Evolutionary conservation across 208 protist genomes (phyloP), one percentile per base, ranked within the genome.

Genomic region (Trypanosomatidae sp.): DNA sequence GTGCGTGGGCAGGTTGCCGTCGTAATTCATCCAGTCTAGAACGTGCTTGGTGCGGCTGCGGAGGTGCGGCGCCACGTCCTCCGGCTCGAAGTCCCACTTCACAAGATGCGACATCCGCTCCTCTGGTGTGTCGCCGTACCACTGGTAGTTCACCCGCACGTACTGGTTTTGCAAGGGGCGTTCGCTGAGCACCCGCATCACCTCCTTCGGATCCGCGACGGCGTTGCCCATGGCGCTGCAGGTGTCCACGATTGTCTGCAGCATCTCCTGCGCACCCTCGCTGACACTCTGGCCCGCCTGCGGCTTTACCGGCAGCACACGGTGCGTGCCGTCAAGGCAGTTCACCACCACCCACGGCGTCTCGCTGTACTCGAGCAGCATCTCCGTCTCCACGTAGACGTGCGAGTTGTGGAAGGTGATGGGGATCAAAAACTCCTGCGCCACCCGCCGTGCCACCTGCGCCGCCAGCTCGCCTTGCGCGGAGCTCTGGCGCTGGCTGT

Each of bases 401-500:
- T 97, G 93, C n/a, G 91, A 86, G 87, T 97, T 97, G 81, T 97
- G 93, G 62, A 97, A 97, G 13, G 91, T 95, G 71, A 97, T 95
- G 43, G 93, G 93, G 36, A 95, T 85, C 17, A 97, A 79, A 70
- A 80, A 97, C 77, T 92, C 86, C 43, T 89, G 87, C 10, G 91
- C 81, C 64, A 95, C 95, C n/a, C 71, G 62, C 75, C 77, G 79
- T 39, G 91, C 93, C 46, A 78, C 66, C 33, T 79, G 77, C 43
- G 87, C 83, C 28, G 85, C 86, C 25, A 68, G 60, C 76, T 53
- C 33, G 19, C 93, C 93, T 9, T 44, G 56, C 36, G 47, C 28
- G 13, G 93, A 90, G 79, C 67, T 73, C 73, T 93, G 88, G 36
- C 81, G 81, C 74, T 97, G 91, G 47, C 82, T 84, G 71, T 95